These are phyloP conservation scores for Candida saitoana DNA, from an alignment of 805 yeast genomes.

Conservation along the genomic window DNA sequence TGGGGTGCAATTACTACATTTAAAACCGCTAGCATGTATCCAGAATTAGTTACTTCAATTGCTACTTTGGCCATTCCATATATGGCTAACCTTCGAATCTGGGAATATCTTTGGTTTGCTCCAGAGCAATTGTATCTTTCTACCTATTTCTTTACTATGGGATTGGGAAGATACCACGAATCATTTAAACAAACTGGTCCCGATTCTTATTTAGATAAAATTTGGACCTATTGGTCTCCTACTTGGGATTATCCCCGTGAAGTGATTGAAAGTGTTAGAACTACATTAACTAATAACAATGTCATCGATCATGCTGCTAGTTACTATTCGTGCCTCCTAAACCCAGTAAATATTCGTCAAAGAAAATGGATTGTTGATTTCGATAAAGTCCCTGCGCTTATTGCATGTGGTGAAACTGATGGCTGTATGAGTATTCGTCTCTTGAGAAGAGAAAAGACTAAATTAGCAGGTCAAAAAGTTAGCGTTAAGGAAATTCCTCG, in stretches of 20 bases:
- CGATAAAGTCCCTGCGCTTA: constrained; percentile 31
- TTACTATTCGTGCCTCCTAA: constrained; percentile 31
- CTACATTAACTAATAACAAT: constrained; percentile 21
- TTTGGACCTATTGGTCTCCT: constrained; percentile 41
- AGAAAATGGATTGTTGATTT: constrained; percentile 27
- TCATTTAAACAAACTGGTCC: constrained; percentile 15
- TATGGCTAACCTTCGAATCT: constrained; percentile 20
- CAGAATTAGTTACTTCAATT: constrained; percentile 28
- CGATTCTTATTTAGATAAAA: constrained; percentile 23
- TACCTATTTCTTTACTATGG: constrained; percentile 38
- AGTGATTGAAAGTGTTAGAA: constrained; percentile 25
- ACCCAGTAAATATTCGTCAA: constrained; percentile 16
- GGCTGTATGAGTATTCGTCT: constrained; percentile 33
- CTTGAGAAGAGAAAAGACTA: constrained; percentile 20
- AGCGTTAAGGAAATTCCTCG: constrained; percentile 21
- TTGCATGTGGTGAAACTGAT: constrained; percentile 36
- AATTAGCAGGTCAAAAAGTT: constrained; percentile 13
- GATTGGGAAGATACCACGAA: constrained; percentile 20
- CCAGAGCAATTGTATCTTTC: constrained; percentile 34
- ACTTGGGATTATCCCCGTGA: constrained; percentile 25
- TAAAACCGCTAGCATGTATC: constrained; percentile 31
- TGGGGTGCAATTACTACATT: constrained; percentile 41
- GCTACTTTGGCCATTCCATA: constrained; percentile 40
- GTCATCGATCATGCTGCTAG: constrained; percentile 34
- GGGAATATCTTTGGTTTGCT: constrained; percentile 26